Evolutionary conservation across 371 early-diverging fungal genomes (phyloP).

Genomic region (Mortierella polycephala): DNA sequence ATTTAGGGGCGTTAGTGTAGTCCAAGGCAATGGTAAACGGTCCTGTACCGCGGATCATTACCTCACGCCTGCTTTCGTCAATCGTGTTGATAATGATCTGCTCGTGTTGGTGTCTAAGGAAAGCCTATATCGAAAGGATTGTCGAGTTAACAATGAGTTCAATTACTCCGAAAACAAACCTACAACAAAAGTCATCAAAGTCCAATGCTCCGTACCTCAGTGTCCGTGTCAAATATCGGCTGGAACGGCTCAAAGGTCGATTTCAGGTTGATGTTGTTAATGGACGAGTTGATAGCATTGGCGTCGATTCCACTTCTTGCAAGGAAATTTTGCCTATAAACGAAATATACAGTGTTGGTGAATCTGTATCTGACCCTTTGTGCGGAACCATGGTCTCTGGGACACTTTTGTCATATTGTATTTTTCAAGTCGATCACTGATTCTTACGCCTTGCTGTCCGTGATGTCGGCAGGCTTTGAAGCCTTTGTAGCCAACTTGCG

Average conservation of each 20-base stretch:
- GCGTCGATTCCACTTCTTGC: conserved; percentile 83
- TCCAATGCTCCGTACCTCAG: conserved; percentile 62
- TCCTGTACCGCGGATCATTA: conserved; percentile 11
- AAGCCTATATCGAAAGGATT: conserved; percentile 58
- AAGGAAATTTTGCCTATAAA: conserved; percentile 67
- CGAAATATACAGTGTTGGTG: background rate
- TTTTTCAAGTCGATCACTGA: background rate
- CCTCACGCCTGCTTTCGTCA: conserved; percentile 70
- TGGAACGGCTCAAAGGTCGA: conserved; percentile 76
- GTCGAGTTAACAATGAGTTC: background rate
- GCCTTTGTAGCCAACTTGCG: conserved; percentile 70
- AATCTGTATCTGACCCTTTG: background rate
- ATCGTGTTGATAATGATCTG: conserved; percentile 75
- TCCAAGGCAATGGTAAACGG: background rate
- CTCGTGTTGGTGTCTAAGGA: conserved; percentile 77
- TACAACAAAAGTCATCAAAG: background rate
- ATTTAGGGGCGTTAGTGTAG: background rate
- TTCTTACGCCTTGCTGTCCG: conserved; percentile 62
- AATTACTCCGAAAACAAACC: background rate
- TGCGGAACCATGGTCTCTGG: no score
- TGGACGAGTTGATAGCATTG: conserved; percentile 63
- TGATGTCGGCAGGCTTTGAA: conserved; percentile 55
- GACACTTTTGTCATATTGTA: background rate
- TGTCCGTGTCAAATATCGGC: conserved; percentile 76
- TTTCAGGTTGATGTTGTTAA: conserved; percentile 70